Evolutionary conservation across 164 flowering plant species (phyloP).

Genomic region (Chimonanthus salicifolius): DNA sequence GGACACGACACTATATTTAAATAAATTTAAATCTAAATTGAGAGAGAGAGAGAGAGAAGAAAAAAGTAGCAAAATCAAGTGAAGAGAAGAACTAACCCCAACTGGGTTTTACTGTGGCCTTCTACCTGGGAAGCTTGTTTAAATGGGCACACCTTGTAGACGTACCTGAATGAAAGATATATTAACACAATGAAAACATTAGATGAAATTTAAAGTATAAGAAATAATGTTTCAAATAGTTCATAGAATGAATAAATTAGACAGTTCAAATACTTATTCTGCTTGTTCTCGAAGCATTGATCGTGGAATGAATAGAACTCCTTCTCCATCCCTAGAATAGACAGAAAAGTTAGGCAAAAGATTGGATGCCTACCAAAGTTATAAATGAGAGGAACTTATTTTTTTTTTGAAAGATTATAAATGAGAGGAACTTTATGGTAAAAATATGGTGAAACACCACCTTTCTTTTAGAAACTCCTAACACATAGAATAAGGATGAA

Average conservation of each 20-base stretch:
- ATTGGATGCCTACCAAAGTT: background rate
- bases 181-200: background rate
- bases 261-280: conserved; percentile 56
- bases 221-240: background rate
- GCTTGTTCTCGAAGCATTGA: conserved; percentile 84
- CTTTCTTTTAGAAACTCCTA: background rate
- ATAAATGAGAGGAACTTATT: background rate
- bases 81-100: conserved; percentile 52
- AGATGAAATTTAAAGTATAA: background rate
- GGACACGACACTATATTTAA: too few relatives aligned
- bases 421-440: background rate
- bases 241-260: background rate
- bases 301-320: conserved; percentile 87
- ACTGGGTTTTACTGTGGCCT: conserved; percentile 66
- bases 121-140: conserved; percentile 92
- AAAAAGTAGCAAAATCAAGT: too few relatives aligned
- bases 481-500: background rate
- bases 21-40: too few relatives aligned
- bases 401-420: too few relatives aligned
- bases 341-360: conserved; percentile 8
- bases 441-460: background rate
- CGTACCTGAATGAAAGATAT: conserved; percentile 51
- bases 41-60: too few relatives aligned
- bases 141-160: conserved; percentile 90
- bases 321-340: conserved; percentile 65